Evolutionary conservation across 805 yeast species (phyloP).

Genomic region (Debaryomyces maramus): DNA sequence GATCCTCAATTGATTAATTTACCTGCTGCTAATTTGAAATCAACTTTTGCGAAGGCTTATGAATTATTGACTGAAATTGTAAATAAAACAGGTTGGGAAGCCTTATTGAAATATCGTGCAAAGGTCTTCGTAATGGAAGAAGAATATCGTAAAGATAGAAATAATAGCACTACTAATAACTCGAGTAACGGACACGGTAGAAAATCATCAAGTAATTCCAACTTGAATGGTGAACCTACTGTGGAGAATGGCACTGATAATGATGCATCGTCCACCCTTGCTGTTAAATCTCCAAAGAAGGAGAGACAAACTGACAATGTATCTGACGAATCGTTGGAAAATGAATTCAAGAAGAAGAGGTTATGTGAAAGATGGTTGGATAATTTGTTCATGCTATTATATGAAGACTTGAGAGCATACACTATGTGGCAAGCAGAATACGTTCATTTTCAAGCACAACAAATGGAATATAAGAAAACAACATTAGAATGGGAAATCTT

Average conservation of each 20-base stretch:
- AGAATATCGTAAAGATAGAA: conserved; percentile 43
- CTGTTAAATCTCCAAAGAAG: conserved; percentile 35
- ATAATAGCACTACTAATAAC: conserved; percentile 11
- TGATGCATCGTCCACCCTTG: conserved; percentile 39
- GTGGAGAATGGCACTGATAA: conserved; percentile 11
- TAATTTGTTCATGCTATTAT: conserved; percentile 64
- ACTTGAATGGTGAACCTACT: conserved; percentile 10
- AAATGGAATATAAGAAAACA: conserved; percentile 71
- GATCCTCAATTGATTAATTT: conserved; percentile 61
- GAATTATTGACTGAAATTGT: conserved; percentile 47
- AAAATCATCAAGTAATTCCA: conserved; percentile 14
- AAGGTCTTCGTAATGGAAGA: conserved; percentile 51
- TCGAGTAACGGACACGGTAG: conserved; percentile 15
- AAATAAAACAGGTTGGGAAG: conserved; percentile 47
- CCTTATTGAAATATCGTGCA: conserved; percentile 44
- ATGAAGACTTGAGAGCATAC: conserved; percentile 75
- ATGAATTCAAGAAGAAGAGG: conserved; percentile 61
- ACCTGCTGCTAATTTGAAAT: conserved; percentile 67
- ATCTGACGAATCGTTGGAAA: conserved; percentile 18
- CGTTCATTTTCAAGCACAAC: conserved; percentile 86
- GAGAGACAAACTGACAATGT: conserved; percentile 15
- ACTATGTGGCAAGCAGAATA: conserved; percentile 93
- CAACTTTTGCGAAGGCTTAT: conserved; percentile 46
- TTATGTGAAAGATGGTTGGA: conserved; percentile 76
- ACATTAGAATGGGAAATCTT: conserved; percentile 91